Conservation (phyloP, 1,139 yeast genomes). For the Yamadazyma songkhlaensis region DNA sequence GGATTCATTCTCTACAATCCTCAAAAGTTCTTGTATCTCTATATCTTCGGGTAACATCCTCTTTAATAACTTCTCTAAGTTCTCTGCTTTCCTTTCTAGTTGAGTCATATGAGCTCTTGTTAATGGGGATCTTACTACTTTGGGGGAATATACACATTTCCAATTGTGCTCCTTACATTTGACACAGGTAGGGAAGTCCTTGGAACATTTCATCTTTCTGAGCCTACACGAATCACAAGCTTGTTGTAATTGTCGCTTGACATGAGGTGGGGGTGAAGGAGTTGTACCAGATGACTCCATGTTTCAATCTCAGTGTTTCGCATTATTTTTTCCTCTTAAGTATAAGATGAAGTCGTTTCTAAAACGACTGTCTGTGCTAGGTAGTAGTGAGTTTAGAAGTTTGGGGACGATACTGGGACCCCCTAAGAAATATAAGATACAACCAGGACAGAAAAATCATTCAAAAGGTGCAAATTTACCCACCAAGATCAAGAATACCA, state of each 20-base stretch:
- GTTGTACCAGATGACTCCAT: constrained; percentile 3
- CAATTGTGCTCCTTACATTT: constrained; percentile 27
- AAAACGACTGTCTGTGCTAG: too few relatives aligned
- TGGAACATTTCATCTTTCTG: constrained; percentile 27
- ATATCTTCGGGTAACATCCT: constrained; percentile 20
- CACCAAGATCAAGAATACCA: neutral
- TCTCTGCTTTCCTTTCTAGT: constrained; percentile 20
- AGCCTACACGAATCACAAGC: constrained; percentile 29
- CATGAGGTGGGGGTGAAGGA: constrained; percentile 2
- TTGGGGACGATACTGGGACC: too few relatives aligned
- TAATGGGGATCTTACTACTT: constrained; percentile 24
- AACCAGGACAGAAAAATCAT: too few relatives aligned
- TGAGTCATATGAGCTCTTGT: constrained; percentile 26
- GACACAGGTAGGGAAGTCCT: constrained; percentile 23
- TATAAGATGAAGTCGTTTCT: too few relatives aligned
- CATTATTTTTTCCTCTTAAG: too few relatives aligned
- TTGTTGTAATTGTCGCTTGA: constrained; percentile 9
- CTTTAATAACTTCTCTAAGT: constrained; percentile 16
- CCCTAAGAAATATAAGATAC: too few relatives aligned
- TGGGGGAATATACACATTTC: constrained; percentile 27
- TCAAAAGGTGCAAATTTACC: neutral
- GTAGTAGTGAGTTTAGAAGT: too few relatives aligned
- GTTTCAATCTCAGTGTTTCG: neutral
- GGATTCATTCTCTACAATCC: constrained; percentile 14
- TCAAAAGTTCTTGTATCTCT: constrained; percentile 17